Percentiles rank a stretch among this genome's conserved stretches.
Conservation (phyloP, 345 rosid species). For the Kernera saxatilis region DNA sequence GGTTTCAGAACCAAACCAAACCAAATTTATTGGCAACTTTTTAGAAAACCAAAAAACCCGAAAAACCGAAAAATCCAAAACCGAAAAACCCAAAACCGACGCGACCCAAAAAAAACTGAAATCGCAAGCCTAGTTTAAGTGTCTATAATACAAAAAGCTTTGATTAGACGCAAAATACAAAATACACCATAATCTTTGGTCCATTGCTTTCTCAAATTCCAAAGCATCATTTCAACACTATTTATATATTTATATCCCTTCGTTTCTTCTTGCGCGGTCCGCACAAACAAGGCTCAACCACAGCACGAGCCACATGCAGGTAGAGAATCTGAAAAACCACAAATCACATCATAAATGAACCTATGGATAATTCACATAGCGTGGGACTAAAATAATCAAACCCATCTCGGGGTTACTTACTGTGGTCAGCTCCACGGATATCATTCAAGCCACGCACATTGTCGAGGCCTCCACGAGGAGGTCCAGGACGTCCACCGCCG, state of each 20-base stretch:
- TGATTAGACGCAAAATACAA: not conserved
- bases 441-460: slow-evolving; percentile 42
- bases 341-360: not conserved
- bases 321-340: slow-evolving; percentile 27
- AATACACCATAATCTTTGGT: not conserved
- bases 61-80: too few relatives aligned
- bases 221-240: not conserved
- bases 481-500: slow-evolving; percentile 65
- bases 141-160: not conserved
- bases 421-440: slow-evolving; percentile 37
- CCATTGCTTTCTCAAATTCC: not conserved
- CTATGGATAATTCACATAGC: not conserved
- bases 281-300: not conserved
- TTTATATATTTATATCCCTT: not conserved
- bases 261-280: not conserved
- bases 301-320: slow-evolving; percentile 36
- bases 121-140: too few relatives aligned
- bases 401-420: slow-evolving; percentile 15
- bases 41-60: too few relatives aligned
- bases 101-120: too few relatives aligned
- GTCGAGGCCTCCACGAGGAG: slow-evolving; percentile 66
- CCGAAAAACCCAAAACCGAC: too few relatives aligned
- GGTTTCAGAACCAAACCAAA: too few relatives aligned
- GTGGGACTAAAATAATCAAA: not conserved
- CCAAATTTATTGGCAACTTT: too few relatives aligned